Percentiles rank a stretch among this genome's conserved stretches.
Evolutionary conservation across 179 eudicot genomes (phyloP).

Genomic region (Silene noctiflora): DNA sequence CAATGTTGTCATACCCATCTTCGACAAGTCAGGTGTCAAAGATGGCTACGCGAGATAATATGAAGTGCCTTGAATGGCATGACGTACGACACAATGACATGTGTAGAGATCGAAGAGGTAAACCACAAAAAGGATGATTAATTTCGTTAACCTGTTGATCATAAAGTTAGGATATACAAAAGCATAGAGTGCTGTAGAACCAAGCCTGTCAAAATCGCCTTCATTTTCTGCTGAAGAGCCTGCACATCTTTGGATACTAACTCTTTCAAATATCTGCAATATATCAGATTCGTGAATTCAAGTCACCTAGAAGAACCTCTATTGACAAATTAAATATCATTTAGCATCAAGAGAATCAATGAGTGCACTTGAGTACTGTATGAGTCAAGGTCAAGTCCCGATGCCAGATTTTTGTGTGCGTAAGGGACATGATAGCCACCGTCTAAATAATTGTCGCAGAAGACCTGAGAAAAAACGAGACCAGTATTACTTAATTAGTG

Average conservation of each 20-base stretch:
- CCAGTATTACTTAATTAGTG: background rate
- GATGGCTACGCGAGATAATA: too few species aligned
- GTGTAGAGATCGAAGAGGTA: background rate
- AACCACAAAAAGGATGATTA: background rate
- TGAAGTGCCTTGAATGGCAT: too few species aligned
- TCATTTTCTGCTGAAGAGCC: slow-evolving; percentile 34
- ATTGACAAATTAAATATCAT: slow-evolving; percentile 14
- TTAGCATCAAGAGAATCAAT: slow-evolving; percentile 4
- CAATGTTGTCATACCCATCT: background rate
- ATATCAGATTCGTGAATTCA: slow-evolving; percentile 7
- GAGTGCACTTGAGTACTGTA: slow-evolving; percentile 68
- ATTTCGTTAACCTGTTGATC: slow-evolving; percentile 60
- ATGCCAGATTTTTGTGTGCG: slow-evolving; percentile 89
- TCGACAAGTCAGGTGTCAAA: too few species aligned
- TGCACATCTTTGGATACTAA: slow-evolving; percentile 74
- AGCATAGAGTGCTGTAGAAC: slow-evolving; percentile 75
- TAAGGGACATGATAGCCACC: slow-evolving; percentile 97
- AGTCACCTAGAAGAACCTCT: background rate
- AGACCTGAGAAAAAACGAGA: slow-evolving; percentile 48
- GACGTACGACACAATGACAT: background rate
- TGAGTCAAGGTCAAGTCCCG: slow-evolving; percentile 75
- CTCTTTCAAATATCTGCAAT: slow-evolving; percentile 71
- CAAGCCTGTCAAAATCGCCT: slow-evolving; percentile 58
- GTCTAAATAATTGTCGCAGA: slow-evolving; percentile 94
- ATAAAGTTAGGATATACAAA: slow-evolving; percentile 93